phyloP scores from a whole-genome alignment of 2,329 filamentous ascomycete species.

The Domatiomyces globalis region DNA sequence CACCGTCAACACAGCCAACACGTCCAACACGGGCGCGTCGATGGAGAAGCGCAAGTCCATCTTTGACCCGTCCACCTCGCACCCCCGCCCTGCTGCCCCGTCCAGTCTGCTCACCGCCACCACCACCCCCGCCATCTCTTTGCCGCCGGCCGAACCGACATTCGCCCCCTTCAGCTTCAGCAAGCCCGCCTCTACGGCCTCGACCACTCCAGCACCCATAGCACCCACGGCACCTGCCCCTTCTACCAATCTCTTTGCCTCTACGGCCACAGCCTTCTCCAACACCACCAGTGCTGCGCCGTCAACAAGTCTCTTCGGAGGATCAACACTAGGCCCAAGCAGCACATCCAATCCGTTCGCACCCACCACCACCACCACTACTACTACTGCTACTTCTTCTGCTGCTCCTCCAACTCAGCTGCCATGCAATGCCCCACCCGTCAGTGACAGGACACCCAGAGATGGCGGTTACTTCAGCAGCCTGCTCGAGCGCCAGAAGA shows the following conservation, averaged over 20 bases:
- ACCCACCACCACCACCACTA: conserved; percentile 6
- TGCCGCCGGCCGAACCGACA: neutral
- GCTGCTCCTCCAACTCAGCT: conserved; percentile 3
- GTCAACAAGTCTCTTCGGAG: neutral
- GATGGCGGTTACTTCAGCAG: conserved; percentile 50
- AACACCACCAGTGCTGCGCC: conserved; percentile 2
- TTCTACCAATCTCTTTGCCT: neutral
- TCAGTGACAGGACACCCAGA: conserved; percentile 5
- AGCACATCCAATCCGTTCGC: neutral
- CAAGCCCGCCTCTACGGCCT: conserved; percentile 2
- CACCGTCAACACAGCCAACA: conserved; percentile 11
- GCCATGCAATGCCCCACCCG: conserved; percentile 3
- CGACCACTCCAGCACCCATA: conserved; percentile 2
- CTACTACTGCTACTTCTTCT: conserved; percentile 1
- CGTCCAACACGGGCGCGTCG: conserved; percentile 8
- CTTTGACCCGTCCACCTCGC: conserved; percentile 15
- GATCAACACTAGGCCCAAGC: neutral
- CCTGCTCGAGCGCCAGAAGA: conserved; percentile 48
- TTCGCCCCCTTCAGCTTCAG: conserved; percentile 4
- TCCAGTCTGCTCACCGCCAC: neutral
- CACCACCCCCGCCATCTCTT: neutral
- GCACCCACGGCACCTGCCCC: neutral
- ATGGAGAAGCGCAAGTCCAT: conserved; percentile 17
- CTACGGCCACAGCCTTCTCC: neutral
- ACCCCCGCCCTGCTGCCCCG: neutral